phyloP scores from a whole-genome alignment of 2,329 filamentous ascomycete genomes.

The Berkeleyomyces basicola region DNA sequence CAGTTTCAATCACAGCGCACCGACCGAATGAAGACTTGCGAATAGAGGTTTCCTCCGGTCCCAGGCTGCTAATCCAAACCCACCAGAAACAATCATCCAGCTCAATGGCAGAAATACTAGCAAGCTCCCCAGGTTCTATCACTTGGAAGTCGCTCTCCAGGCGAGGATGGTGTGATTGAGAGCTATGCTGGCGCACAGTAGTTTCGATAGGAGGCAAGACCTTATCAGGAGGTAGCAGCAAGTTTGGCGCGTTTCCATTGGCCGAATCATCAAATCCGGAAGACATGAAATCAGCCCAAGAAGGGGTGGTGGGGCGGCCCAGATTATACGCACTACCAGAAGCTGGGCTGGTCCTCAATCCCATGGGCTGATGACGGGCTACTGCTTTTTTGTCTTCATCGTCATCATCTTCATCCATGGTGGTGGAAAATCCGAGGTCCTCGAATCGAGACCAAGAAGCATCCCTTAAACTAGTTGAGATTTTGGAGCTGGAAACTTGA shows the following conservation, averaged over 20 bases:
- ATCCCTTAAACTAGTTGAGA: conserved; percentile 58
- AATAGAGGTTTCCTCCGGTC: conserved; percentile 68
- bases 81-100: conserved; percentile 98
- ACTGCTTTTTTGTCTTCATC: conserved; percentile 40
- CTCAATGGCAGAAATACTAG: conserved; percentile 72
- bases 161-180: conserved; percentile 63
- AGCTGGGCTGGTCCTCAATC: conserved; percentile 47
- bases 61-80: conserved; percentile 97
- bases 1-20: conserved; percentile 81
- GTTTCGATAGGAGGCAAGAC: conserved; percentile 69
- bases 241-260: conserved; percentile 35
- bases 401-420: conserved; percentile 50
- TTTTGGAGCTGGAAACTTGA: conserved; percentile 51
- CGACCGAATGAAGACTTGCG: conserved; percentile 88
- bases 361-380: conserved; percentile 22
- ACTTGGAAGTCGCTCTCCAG: conserved; percentile 45
- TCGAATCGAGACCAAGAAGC: conserved; percentile 95
- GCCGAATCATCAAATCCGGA: conserved; percentile 75
- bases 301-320: conserved; percentile 80
- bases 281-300: conserved; percentile 95
- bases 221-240: conserved; percentile 83
- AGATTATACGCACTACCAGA: conserved; percentile 45
- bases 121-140: conserved; percentile 82
- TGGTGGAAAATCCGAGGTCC: conserved; percentile 74
- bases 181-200: conserved; percentile 59